phyloP scores from a whole-genome alignment of 768 basidiomycete species.

The Serendipita indica region DNA sequence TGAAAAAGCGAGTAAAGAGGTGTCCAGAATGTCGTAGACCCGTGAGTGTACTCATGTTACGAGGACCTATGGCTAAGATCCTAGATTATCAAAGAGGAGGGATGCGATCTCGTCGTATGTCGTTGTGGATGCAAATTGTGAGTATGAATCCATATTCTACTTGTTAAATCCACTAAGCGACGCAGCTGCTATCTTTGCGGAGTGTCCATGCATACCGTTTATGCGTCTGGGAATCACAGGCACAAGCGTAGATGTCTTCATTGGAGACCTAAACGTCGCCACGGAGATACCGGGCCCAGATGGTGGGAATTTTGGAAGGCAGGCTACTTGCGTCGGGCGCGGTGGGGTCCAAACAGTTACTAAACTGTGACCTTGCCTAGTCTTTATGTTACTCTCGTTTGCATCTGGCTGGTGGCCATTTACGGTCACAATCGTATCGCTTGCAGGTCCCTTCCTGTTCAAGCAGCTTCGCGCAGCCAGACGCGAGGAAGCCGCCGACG shows the following conservation, averaged over 20 bases:
- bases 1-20: not conserved
- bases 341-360: not conserved
- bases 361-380: not conserved
- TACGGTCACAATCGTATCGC: not conserved
- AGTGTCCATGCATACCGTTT: not conserved
- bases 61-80: not conserved
- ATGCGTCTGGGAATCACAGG: not conserved
- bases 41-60: not conserved
- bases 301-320: constrained; percentile 5
- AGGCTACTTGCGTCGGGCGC: not conserved
- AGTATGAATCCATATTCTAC: not conserved
- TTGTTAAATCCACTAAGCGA: not conserved
- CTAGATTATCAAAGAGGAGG: not conserved
- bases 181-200: not conserved
- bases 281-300: not conserved
- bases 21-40: not conserved
- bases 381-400: not conserved
- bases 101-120: not conserved
- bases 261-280: not conserved
- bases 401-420: constrained; percentile 10
- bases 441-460: constrained; percentile 4
- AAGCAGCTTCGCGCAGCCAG: constrained; percentile 1
- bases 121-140: not conserved
- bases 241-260: not conserved
- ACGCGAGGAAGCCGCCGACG: not conserved